Evolutionary conservation across 176 grass and related monocot species (phyloP).

Genomic region (Typha latifolia): DNA sequence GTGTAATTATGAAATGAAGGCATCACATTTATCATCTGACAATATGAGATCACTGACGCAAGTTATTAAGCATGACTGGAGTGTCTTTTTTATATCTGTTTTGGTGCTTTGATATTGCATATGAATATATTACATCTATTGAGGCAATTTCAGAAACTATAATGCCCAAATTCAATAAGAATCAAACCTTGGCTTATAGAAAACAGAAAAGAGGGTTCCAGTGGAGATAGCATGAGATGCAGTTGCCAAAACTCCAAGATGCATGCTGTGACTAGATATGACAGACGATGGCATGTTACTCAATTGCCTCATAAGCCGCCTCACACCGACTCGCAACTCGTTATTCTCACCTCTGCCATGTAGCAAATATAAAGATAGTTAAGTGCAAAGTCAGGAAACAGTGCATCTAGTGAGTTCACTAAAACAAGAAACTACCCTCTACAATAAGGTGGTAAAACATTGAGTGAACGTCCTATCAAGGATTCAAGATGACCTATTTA

Average conservation of each 20-base stretch:
- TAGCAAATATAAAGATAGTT: not conserved
- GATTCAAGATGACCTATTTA: not conserved
- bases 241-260: constrained; percentile 94
- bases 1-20: too few species aligned
- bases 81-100: too few species aligned
- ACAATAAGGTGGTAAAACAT: not conserved
- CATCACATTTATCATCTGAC: too few species aligned
- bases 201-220: constrained; percentile 77
- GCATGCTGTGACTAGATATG: constrained; percentile 98
- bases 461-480: not conserved
- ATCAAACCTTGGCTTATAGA: constrained; percentile 90
- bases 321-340: constrained; percentile 76
- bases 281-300: constrained; percentile 89
- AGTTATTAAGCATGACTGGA: too few species aligned
- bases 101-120: not conserved
- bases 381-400: not conserved
- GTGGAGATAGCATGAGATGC: constrained; percentile 83
- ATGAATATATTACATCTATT: not conserved
- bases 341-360: constrained; percentile 65
- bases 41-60: too few species aligned
- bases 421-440: not conserved
- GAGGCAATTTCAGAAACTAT: not conserved
- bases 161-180: constrained; percentile 7
- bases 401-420: not conserved
- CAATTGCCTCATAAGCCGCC: constrained; percentile 82